Base-by-base conservation (phyloP, 177 flowering plant genomes). In the Vitis hybrid region DNA sequence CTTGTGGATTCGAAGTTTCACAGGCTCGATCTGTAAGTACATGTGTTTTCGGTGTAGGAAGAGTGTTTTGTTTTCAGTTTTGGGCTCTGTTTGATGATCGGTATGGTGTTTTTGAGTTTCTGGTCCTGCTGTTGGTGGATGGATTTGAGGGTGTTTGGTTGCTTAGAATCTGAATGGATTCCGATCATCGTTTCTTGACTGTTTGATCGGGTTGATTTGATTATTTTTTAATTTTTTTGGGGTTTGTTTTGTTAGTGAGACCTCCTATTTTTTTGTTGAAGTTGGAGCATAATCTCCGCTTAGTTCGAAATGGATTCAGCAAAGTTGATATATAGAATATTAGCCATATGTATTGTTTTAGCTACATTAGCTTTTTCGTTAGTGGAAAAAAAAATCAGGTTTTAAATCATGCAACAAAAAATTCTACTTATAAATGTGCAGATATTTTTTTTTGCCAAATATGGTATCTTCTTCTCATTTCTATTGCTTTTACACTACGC, bases 1-100 rank as follows among this genome's bases (percentile, higher is more conserved):
- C 12, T 74, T 56, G 19, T 55, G 39, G 13, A 65, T 73, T 52
- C 68, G 59, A 64, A 11, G 61, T 66, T 59, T 48, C 4, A 16
- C 70, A 55, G 65, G 78, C 62, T 68, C 74, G 79, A 78, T 81
- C 84, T 71, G 78, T 71, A 66, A 69, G 78, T 73, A 53, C 13
- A 19, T 60, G 61, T 54, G 14, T 68, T 62, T 61, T 19, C 59
- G 15, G 3, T 61, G 54, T 68, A 3, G 19, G 16, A 48, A 6
- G 14, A 3, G 10, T 50, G 31, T 7, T 13, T 2, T 45, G 51
- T 49, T 11, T 18, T 50, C 55, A 8, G 61, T 3, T 57, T 50
- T 50, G 15, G n/a, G 34, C 39, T 39, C 52, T 61, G 29, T 50
- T 29, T 45, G 69, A 69, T 67, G 63, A 76, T 71, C 70, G 63